Evolutionary conservation across 371 early-diverging fungal genomes (phyloP).

Genomic region (Apophysomyces sp.): DNA sequence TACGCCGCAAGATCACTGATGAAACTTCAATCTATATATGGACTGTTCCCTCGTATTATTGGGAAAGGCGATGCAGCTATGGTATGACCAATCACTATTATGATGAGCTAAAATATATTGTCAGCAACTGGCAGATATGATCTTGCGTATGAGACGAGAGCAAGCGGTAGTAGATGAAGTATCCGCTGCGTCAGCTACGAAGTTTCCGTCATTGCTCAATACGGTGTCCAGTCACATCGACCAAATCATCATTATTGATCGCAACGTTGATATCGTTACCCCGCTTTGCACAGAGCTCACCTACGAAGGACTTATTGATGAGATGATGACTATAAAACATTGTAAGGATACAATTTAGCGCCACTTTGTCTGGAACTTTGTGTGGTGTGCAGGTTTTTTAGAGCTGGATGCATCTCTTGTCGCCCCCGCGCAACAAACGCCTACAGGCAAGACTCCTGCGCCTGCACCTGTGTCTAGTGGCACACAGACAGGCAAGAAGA

Average conservation of each 20-base stretch:
- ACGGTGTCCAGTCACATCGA: slow-evolving; percentile 75
- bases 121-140: slow-evolving; percentile 74
- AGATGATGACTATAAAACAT: slow-evolving; percentile 67
- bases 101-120: not conserved
- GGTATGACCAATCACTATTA: slow-evolving; percentile 29
- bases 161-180: slow-evolving; percentile 59
- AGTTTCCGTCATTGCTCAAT: slow-evolving; percentile 36
- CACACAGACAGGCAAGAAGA: slow-evolving; percentile 56
- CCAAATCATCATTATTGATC: slow-evolving; percentile 88
- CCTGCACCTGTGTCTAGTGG: slow-evolving; percentile 12
- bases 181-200: slow-evolving; percentile 39
- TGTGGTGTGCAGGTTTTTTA: slow-evolving; percentile 50
- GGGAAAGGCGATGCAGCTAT: slow-evolving; percentile 89
- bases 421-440: slow-evolving; percentile 32
- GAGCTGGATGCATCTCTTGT: slow-evolving; percentile 56
- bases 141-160: slow-evolving; percentile 83
- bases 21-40: slow-evolving; percentile 85
- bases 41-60: slow-evolving; percentile 83
- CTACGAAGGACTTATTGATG: slow-evolving; percentile 92
- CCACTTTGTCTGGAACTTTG: not conserved
- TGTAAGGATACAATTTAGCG: slow-evolving; percentile 30
- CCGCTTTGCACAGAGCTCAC: slow-evolving; percentile 93
- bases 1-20: slow-evolving; percentile 82
- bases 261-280: slow-evolving; percentile 86
- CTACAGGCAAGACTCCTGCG: slow-evolving; percentile 17